Conservation (phyloP, 805 yeast species). For the Clavispora phyllophila region DNA sequence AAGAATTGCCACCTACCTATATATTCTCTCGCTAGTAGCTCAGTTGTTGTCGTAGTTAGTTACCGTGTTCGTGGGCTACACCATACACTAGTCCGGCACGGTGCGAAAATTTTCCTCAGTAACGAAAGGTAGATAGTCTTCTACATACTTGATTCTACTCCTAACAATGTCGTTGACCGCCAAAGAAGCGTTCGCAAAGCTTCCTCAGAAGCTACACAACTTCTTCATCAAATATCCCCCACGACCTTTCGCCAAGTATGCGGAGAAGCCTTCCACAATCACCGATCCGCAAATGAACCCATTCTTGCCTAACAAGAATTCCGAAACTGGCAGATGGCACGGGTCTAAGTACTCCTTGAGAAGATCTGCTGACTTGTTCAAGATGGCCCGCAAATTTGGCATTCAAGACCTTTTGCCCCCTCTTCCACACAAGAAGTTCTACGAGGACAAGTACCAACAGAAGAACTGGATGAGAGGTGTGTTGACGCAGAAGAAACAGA, state of each 20-base stretch:
- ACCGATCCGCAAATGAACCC: slow-evolving; percentile 76
- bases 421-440: slow-evolving; percentile 63
- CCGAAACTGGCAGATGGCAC: slow-evolving; percentile 72
- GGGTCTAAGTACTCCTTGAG: slow-evolving; percentile 75
- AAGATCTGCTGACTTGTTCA: slow-evolving; percentile 77
- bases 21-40: too few species aligned
- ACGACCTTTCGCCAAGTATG: slow-evolving; percentile 63
- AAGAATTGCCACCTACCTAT: too few species aligned
- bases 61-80: not conserved
- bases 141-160: not conserved
- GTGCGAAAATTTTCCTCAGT: slow-evolving; percentile 12
- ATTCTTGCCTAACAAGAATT: slow-evolving; percentile 78
- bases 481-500: slow-evolving; percentile 69
- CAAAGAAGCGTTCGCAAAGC: slow-evolving; percentile 47
- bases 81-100: slow-evolving; percentile 2
- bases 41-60: too few species aligned
- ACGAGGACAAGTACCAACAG: slow-evolving; percentile 66
- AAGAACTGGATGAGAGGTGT: slow-evolving; percentile 76
- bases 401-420: slow-evolving; percentile 72
- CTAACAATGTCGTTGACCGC: slow-evolving; percentile 24
- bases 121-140: not conserved
- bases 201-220: slow-evolving; percentile 64
- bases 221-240: slow-evolving; percentile 87
- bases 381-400: slow-evolving; percentile 79
- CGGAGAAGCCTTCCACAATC: slow-evolving; percentile 59